These are phyloP conservation scores for Gnomoniopsis sp. DNA, from an alignment of 2,329 filamentous ascomycete genomes.

Conservation along the genomic window DNA sequence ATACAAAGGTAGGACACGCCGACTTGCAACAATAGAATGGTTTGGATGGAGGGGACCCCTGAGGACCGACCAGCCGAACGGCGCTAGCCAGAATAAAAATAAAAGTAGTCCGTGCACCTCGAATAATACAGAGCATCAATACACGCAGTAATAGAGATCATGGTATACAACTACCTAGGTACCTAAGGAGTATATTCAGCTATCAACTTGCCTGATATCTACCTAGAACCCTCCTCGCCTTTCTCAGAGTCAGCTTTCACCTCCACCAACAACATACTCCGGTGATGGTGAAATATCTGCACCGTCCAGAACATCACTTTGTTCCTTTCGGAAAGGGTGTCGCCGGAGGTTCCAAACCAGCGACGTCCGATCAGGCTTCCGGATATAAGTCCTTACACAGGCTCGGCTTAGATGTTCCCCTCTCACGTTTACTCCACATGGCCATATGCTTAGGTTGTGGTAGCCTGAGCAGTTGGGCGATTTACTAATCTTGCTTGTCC, in stretches of 20 bases:
- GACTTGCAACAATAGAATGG: neutral
- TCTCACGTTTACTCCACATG: neutral
- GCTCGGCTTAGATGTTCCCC: neutral
- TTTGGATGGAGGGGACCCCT: neutral
- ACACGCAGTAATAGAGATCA: too few relatives aligned
- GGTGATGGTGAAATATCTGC: neutral
- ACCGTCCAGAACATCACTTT: too few relatives aligned
- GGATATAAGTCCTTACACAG: neutral
- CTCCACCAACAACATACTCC: neutral
- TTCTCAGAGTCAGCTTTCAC: neutral
- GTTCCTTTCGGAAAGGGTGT: neutral
- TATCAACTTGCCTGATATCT: too few relatives aligned
- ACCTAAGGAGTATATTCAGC: too few relatives aligned
- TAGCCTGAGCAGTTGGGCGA: neutral
- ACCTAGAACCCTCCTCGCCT: too few relatives aligned
- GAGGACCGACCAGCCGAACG: neutral
- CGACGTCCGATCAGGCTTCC: constrained; percentile 3
- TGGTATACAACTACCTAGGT: too few relatives aligned
- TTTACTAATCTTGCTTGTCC: neutral
- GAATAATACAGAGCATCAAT: too few relatives aligned
- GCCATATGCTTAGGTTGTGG: neutral
- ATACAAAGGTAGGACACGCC: constrained; percentile 10
- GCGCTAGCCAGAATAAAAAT: too few relatives aligned
- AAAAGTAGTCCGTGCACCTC: too few relatives aligned
- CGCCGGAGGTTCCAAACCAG: constrained; percentile 1